These are phyloP conservation scores for Emmonsiellopsis sp. DNA, from an alignment of 2,329 filamentous ascomycete species.

Conservation along the genomic window DNA sequence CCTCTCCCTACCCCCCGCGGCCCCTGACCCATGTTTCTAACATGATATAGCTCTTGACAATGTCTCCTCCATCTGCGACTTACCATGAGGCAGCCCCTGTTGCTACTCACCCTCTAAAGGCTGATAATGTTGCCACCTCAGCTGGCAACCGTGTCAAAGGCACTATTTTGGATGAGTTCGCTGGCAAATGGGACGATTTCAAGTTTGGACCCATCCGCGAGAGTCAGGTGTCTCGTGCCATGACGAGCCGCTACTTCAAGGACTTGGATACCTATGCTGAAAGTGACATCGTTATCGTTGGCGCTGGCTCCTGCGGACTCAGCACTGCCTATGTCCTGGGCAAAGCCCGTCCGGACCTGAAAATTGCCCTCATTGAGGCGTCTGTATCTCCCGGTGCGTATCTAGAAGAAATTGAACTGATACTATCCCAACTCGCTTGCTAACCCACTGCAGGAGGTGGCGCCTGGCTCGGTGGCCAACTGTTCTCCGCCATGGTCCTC, in stretches of 20 bases:
- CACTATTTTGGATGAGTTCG: slow-evolving; percentile 55
- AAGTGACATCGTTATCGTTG: slow-evolving; percentile 87
- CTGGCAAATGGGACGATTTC: slow-evolving; percentile 73
- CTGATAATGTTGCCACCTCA: slow-evolving; percentile 28
- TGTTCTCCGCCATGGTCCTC: slow-evolving; percentile 94
- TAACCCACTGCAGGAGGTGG: slow-evolving; percentile 54
- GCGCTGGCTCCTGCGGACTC: slow-evolving; percentile 80
- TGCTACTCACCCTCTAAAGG: slow-evolving; percentile 28
- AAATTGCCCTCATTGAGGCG: slow-evolving; percentile 85
- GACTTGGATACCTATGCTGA: slow-evolving; percentile 86
- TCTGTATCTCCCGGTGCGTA: slow-evolving; percentile 61
- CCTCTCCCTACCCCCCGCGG: slow-evolving; percentile 30
- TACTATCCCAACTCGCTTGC: neutral
- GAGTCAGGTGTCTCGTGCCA: slow-evolving; percentile 83
- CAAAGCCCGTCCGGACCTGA: slow-evolving; percentile 75
- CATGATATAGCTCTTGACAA: slow-evolving; percentile 28
- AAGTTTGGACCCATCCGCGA: slow-evolving; percentile 80
- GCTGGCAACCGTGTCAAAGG: slow-evolving; percentile 35
- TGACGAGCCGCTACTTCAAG: slow-evolving; percentile 86
- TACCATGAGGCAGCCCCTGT: slow-evolving; percentile 41
- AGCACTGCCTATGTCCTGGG: slow-evolving; percentile 77
- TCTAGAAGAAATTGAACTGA: neutral
- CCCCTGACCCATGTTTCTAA: slow-evolving; percentile 21
- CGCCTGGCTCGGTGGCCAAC: slow-evolving; percentile 87
- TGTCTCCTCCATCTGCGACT: slow-evolving; percentile 71